These are phyloP conservation scores for Ophiostoma australiae DNA, from an alignment of 2,329 filamentous ascomycete genomes.

Conservation along the genomic window DNA sequence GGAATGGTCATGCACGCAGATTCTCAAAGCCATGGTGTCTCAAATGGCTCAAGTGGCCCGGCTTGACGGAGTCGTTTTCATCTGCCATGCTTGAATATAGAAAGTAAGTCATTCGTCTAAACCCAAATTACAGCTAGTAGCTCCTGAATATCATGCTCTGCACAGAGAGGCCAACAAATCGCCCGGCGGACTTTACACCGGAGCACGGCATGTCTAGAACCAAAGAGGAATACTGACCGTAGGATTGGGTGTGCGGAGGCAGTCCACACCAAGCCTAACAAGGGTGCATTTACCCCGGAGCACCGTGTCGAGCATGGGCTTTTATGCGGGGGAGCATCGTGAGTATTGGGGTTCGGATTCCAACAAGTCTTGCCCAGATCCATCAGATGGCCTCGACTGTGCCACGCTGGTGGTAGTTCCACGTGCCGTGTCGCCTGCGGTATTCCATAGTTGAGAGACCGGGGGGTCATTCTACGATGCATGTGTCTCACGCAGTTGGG, in stretches of 20 bases:
- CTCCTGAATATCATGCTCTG: no score
- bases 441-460: background rate
- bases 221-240: background rate
- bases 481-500: background rate
- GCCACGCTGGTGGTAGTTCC: background rate
- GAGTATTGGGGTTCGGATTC: background rate
- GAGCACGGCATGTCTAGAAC: background rate
- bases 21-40: no score
- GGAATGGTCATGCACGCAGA: no score
- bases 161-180: no score
- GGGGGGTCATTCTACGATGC: background rate
- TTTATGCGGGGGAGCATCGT: background rate
- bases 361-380: background rate
- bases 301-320: background rate
- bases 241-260: background rate
- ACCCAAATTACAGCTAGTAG: no score
- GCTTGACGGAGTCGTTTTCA: no score
- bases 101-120: no score
- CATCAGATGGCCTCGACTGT: background rate
- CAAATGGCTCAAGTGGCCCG: no score
- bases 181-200: background rate
- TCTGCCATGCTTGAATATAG: no score
- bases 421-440: background rate
- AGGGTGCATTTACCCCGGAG: conserved; percentile 8
- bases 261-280: background rate